These are phyloP conservation scores for Blastobotrys indianensis DNA, from an alignment of 1,139 yeast genomes.

Conservation along the genomic window DNA sequence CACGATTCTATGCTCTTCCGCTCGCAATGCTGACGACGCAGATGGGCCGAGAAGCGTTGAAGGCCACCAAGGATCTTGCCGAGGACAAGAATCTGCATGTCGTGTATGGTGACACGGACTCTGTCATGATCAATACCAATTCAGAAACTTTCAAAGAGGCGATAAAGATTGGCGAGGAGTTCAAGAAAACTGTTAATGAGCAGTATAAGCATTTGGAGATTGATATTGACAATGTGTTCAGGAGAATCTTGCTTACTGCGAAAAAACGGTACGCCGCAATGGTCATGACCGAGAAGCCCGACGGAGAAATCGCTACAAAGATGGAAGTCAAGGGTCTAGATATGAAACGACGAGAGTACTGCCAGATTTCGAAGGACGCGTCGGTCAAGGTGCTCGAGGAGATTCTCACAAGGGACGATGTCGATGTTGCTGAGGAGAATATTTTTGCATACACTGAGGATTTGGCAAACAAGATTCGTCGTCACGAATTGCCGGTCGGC, in stretches of 20 bases:
- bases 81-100: slow-evolving; percentile 78
- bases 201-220: slow-evolving; percentile 82
- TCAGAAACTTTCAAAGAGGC: slow-evolving; percentile 67
- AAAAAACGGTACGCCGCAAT: slow-evolving; percentile 98
- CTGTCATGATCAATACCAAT: slow-evolving; percentile 97
- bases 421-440: slow-evolving; percentile 69
- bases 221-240: slow-evolving; percentile 91
- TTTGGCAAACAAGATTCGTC: slow-evolving; percentile 52
- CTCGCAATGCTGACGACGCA: slow-evolving; percentile 93
- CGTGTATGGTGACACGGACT: slow-evolving; percentile 98
- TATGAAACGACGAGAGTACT: slow-evolving; percentile 94
- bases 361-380: slow-evolving; percentile 85
- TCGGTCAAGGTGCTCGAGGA: slow-evolving; percentile 71
- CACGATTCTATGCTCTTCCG: slow-evolving; percentile 94
- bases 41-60: slow-evolving; percentile 92
- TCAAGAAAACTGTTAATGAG: slow-evolving; percentile 81
- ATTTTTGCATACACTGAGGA: slow-evolving; percentile 69
- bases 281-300: slow-evolving; percentile 44
- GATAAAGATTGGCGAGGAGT: slow-evolving; percentile 72
- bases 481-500: slow-evolving; percentile 55
- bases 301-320: slow-evolving; percentile 44
- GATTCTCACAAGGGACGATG: slow-evolving; percentile 65
- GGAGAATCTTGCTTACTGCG: slow-evolving; percentile 80
- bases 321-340: slow-evolving; percentile 95
- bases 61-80: slow-evolving; percentile 89